These are phyloP conservation scores for Diophrys sp. DNA, from an alignment of 73 alveolate genomes.

Conservation along the genomic window DNA sequence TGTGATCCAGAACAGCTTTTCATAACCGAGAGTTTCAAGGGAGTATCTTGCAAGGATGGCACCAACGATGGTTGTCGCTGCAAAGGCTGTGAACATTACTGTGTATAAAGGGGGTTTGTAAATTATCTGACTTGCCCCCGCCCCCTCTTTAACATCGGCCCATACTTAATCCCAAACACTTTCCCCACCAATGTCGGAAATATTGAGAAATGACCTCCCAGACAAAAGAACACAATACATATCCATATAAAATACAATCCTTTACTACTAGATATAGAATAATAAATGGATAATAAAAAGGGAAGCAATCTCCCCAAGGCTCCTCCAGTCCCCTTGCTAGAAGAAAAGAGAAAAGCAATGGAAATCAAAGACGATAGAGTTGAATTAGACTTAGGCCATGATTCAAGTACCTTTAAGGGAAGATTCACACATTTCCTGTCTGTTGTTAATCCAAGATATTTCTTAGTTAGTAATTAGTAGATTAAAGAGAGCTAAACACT, in stretches of 20 bases:
- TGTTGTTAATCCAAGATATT: not conserved
- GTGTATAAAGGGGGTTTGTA: too few relatives aligned
- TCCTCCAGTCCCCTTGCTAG: too few relatives aligned
- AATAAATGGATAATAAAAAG: too few relatives aligned
- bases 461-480: too few relatives aligned
- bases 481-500: not conserved
- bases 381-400: too few relatives aligned
- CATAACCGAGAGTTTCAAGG: not conserved
- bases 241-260: constrained; percentile 28
- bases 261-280: not conserved
- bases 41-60: not conserved
- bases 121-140: too few relatives aligned
- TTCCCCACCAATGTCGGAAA: constrained; percentile 30
- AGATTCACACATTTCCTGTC: not conserved
- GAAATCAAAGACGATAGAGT: too few relatives aligned
- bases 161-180: constrained; percentile 23
- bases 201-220: constrained; percentile 42
- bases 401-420: not conserved
- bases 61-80: not conserved
- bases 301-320: too few relatives aligned
- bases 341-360: too few relatives aligned
- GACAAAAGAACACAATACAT: not conserved
- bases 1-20: not conserved
- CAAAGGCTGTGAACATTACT: not conserved
- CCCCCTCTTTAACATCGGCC: too few relatives aligned